These are phyloP conservation scores for Phytopythium helicoides DNA, from an alignment of 352 stramenopile genomes.

Conservation along the genomic window DNA sequence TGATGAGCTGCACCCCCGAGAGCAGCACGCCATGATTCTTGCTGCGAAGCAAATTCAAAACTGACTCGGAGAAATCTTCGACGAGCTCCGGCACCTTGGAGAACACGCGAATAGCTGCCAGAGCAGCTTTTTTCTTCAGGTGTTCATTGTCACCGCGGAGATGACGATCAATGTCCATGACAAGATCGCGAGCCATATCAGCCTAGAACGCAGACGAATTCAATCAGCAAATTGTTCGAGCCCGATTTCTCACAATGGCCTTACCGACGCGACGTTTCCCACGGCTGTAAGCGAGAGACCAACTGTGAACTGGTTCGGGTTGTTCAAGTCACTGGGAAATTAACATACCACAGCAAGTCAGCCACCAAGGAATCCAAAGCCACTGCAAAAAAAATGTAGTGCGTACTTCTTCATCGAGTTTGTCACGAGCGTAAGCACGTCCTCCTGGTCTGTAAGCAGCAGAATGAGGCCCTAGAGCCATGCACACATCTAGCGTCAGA, in stretches of 20 bases:
- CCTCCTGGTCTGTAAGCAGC: conserved; percentile 97
- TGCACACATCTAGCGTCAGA: no score
- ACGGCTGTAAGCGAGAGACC: conserved; percentile 96
- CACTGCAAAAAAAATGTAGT: neutral
- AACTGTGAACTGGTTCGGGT: conserved; percentile 94
- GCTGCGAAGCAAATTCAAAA: conserved; percentile 92
- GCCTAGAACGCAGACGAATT: conserved; percentile 35
- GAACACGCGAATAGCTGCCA: conserved; percentile 92
- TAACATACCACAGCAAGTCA: conserved; percentile 4
- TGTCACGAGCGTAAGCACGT: conserved; percentile 99
- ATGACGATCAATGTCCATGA: conserved; percentile 97
- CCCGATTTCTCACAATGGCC: neutral
- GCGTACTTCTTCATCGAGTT: conserved; percentile 98
- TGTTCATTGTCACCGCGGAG: conserved; percentile 93
- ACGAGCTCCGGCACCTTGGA: conserved; percentile 97
- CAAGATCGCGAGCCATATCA: conserved; percentile 98
- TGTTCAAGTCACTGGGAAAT: conserved; percentile 87
- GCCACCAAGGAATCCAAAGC: neutral
- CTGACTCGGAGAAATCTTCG: conserved; percentile 97
- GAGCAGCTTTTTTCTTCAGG: conserved; percentile 97
- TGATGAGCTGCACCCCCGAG: conserved; percentile 96
- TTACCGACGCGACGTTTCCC: conserved; percentile 96
- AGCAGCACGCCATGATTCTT: conserved; percentile 98
- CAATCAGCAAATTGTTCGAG: neutral
- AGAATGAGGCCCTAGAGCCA: conserved; percentile 90